These are phyloP conservation scores for Xylariaceae sp. DNA, from an alignment of 2,329 filamentous ascomycete genomes.

Conservation along the genomic window DNA sequence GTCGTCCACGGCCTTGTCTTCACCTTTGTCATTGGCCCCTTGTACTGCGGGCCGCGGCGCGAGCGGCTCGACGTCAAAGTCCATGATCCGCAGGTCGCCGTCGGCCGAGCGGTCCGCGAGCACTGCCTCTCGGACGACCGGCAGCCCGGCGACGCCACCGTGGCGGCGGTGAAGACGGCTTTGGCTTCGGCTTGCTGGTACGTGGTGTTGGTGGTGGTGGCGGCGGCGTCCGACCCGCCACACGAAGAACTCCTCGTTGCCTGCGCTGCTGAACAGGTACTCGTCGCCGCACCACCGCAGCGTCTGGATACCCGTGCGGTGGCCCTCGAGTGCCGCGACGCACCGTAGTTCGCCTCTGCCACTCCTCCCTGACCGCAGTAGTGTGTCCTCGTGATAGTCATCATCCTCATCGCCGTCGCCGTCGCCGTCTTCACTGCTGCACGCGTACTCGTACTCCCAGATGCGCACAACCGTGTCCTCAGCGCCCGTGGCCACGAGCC, in stretches of 20 bases:
- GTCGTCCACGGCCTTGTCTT: constrained; percentile 14
- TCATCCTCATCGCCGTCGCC: constrained; percentile 6
- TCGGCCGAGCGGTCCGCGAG: constrained; percentile 42
- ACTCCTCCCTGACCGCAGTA: too few relatives aligned
- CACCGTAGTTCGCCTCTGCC: constrained; percentile 31
- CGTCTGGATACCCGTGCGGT: constrained; percentile 77
- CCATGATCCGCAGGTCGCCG: constrained; percentile 71
- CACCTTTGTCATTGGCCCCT: too few relatives aligned
- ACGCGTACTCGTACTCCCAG: constrained; percentile 48
- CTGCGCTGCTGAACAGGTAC: constrained; percentile 78
- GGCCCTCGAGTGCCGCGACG: constrained; percentile 61
- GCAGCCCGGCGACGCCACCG: constrained; percentile 40
- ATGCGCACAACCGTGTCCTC: constrained; percentile 72
- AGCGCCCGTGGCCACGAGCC: constrained; percentile 55
- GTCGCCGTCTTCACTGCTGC: too few relatives aligned
- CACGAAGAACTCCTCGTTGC: constrained; percentile 80
- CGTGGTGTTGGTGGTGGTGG: too few relatives aligned
- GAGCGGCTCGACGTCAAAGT: constrained; percentile 58
- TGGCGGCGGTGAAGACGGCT: constrained; percentile 31
- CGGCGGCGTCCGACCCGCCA: too few relatives aligned
- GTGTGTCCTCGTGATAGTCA: constrained; percentile 13
- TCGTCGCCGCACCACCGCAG: constrained; percentile 65
- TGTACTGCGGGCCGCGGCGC: too few relatives aligned
- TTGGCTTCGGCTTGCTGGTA: too few relatives aligned
- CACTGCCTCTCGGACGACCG: constrained; percentile 48